phyloP scores from a whole-genome alignment of 345 rosid species.

The Triadica sebifera region DNA sequence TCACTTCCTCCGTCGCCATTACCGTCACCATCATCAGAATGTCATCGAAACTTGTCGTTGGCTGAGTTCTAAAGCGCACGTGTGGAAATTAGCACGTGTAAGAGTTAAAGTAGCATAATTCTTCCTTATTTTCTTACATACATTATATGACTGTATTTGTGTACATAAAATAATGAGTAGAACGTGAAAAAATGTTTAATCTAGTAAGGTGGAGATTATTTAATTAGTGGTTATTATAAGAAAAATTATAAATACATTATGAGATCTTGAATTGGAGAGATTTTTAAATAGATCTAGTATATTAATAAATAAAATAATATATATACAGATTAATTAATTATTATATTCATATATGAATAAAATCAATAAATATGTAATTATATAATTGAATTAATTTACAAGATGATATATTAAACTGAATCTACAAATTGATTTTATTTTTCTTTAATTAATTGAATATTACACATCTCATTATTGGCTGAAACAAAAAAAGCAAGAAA shows the following conservation, averaged over 20 bases:
- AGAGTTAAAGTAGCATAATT: slow-evolving; percentile 6
- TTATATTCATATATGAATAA: no score
- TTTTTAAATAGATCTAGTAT: neutral
- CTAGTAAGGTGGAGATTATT: neutral
- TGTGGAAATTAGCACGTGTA: slow-evolving; percentile 23
- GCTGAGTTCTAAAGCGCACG: slow-evolving; percentile 31
- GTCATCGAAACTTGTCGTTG: slow-evolving; percentile 11
- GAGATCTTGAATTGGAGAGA: neutral
- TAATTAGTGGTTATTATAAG: neutral
- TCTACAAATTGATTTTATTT: no score
- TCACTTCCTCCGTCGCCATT: slow-evolving; percentile 21
- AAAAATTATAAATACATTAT: slow-evolving; percentile 2
- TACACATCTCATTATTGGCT: no score
- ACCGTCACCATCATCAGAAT: slow-evolving; percentile 20
- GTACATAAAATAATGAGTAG: slow-evolving; percentile 21
- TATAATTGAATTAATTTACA: no score
- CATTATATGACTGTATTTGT: slow-evolving; percentile 9
- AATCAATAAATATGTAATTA: no score
- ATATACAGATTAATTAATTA: no score
- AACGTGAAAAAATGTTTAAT: neutral
- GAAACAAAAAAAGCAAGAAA: no score
- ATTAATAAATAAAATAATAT: no score
- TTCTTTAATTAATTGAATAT: no score
- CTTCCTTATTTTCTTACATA: neutral
- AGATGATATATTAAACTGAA: no score